phyloP scores from a whole-genome alignment of 108 stramenopile species.

The Nitzschia sp. region DNA sequence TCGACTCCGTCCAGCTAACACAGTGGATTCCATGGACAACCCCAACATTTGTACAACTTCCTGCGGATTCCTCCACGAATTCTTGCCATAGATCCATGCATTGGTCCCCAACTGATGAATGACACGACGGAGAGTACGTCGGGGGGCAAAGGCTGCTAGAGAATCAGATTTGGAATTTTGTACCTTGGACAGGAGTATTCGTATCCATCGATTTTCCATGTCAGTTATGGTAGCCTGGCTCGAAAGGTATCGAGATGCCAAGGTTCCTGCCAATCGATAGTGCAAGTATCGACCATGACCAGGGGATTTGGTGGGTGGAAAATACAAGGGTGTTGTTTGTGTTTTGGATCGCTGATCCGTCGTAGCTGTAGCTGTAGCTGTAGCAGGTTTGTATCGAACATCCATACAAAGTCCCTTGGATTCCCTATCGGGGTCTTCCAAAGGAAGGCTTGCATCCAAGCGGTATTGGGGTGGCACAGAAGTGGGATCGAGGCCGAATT shows the following conservation, averaged over 20 bases:
- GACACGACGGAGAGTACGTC: neutral
- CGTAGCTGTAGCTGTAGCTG: too few species aligned
- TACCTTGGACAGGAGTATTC: conserved; percentile 8
- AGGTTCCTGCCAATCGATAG: conserved; percentile 4
- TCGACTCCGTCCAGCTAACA: conserved; percentile 5
- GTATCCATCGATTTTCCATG: conserved; percentile 27
- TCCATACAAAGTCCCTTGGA: too few species aligned
- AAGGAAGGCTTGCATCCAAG: too few species aligned
- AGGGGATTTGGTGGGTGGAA: neutral
- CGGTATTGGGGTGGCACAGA: neutral
- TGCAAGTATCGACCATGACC: conserved; percentile 7
- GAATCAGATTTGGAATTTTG: conserved; percentile 1
- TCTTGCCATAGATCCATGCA: conserved; percentile 17
- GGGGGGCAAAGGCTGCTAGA: conserved; percentile 2
- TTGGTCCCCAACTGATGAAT: conserved; percentile 21
- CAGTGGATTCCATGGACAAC: neutral
- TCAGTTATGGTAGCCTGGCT: neutral
- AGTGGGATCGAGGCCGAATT: neutral
- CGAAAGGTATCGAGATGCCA: conserved; percentile 22
- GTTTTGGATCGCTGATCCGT: too few species aligned
- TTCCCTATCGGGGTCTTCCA: neutral
- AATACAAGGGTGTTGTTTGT: neutral
- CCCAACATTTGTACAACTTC: conserved; percentile 22
- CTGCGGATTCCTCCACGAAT: conserved; percentile 26
- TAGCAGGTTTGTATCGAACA: too few species aligned